A percentile compares a stretch with the other conserved stretches of the same genome.
Evolutionary conservation across 805 yeast species (phyloP).

Genomic region (Candida morakotiae): DNA sequence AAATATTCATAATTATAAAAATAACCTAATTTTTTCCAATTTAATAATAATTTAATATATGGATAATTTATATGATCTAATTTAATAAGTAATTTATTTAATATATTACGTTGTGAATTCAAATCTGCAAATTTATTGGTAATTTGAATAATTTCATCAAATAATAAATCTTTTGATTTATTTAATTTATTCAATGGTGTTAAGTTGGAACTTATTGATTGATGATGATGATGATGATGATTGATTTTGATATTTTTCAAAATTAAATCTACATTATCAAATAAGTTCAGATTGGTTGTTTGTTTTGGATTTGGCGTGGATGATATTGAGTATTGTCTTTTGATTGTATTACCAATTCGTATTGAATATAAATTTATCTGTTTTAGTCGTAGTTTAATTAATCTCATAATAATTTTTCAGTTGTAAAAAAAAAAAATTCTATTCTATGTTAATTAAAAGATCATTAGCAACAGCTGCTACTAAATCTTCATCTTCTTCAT

Average conservation of each 20-base stretch:
- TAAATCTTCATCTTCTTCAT: slow-evolving; percentile 13
- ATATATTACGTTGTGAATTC: not conserved
- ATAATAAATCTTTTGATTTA: not conserved
- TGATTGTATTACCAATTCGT: no score
- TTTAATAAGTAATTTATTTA: not conserved
- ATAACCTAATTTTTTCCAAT: not conserved
- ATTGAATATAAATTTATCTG: no score
- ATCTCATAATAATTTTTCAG: not conserved
- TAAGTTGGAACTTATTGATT: no score
- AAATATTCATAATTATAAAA: not conserved
- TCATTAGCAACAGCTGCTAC: slow-evolving; percentile 24
- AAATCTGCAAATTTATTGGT: not conserved
- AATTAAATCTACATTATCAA: not conserved
- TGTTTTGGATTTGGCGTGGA: no score
- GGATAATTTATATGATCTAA: not conserved
- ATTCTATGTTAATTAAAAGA: slow-evolving; percentile 7
- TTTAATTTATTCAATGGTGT: not conserved
- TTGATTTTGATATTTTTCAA: not conserved
- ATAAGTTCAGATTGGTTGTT: no score
- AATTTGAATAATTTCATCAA: not conserved
- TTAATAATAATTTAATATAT: not conserved
- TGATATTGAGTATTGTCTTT: no score
- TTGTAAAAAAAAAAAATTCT: no score
- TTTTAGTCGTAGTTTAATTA: no score
- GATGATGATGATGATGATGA: not conserved